Conservation (phyloP, 2,329 filamentous ascomycete species). For the Stagonosporopsis vannaccii region DNA sequence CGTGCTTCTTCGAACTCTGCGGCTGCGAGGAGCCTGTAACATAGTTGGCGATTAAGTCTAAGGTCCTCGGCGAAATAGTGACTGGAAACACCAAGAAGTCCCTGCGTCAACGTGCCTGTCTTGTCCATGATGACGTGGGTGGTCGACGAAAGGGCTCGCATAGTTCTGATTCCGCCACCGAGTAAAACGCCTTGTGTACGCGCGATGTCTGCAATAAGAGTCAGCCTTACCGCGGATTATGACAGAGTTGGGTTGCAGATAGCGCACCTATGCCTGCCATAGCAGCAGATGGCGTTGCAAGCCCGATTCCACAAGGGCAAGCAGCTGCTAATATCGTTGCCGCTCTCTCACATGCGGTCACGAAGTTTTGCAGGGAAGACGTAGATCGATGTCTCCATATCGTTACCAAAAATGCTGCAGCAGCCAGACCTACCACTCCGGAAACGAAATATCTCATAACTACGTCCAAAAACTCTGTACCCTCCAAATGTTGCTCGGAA, state of each 20-base stretch:
- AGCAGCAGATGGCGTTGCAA: slow-evolving; percentile 22
- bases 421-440: slow-evolving; percentile 1
- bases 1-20: slow-evolving; percentile 17
- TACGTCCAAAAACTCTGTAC: slow-evolving; percentile 1
- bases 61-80: slow-evolving; percentile 1
- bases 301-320: slow-evolving; percentile 25
- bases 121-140: slow-evolving; percentile 28
- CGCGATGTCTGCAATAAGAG: slow-evolving; percentile 13
- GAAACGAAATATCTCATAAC: slow-evolving; percentile 15
- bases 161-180: slow-evolving; percentile 17
- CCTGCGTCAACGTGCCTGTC: slow-evolving; percentile 24
- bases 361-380: neutral
- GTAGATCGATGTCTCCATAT: neutral
- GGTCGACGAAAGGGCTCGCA: slow-evolving; percentile 9
- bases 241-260: neutral
- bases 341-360: slow-evolving; percentile 7
- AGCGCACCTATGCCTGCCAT: slow-evolving; percentile 22
- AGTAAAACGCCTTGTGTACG: slow-evolving; percentile 21
- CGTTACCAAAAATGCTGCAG: neutral
- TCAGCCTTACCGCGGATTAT: neutral
- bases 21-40: slow-evolving; percentile 10
- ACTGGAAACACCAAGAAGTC: slow-evolving; percentile 9
- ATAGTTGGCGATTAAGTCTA: slow-evolving; percentile 2
- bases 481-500: slow-evolving; percentile 7
- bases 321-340: slow-evolving; percentile 22